Conservation (phyloP, 2,329 filamentous ascomycete species). For the Daldinia eschscholtzii region DNA sequence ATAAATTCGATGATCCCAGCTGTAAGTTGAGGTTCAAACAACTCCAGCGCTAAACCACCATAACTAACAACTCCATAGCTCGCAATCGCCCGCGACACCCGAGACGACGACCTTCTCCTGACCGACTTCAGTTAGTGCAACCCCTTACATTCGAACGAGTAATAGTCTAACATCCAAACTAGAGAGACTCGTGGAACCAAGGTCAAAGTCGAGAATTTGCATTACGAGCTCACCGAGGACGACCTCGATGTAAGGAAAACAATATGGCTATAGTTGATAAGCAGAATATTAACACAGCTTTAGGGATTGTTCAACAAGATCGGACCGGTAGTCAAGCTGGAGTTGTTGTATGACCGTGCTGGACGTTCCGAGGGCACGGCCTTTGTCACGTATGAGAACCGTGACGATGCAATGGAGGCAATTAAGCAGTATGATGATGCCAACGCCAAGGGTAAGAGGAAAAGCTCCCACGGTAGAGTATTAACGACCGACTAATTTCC, state of each 20-base stretch:
- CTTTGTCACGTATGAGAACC: constrained; percentile 81
- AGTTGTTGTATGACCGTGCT: constrained; percentile 85
- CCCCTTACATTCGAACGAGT: constrained; percentile 31
- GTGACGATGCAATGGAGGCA: constrained; percentile 79
- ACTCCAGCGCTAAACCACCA: neutral
- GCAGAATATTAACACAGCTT: constrained; percentile 46
- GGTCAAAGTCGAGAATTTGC: constrained; percentile 87
- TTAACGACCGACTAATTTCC: constrained; percentile 14
- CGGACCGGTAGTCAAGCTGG: constrained; percentile 76
- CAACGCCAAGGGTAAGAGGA: constrained; percentile 79
- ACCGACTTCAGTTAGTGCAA: constrained; percentile 45
- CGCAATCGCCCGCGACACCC: constrained; percentile 45
- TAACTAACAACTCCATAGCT: constrained; percentile 39
- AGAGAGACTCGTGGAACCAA: constrained; percentile 73
- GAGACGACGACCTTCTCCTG: constrained; percentile 58
- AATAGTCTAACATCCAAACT: constrained; percentile 31
- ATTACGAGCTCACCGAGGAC: constrained; percentile 89
- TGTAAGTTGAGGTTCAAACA: constrained; percentile 59
- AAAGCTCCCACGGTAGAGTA: neutral
- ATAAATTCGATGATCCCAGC: constrained; percentile 81
- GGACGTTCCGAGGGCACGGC: constrained; percentile 89
- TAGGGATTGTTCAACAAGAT: constrained; percentile 86
- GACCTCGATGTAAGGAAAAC: constrained; percentile 76
- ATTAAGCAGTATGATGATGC: constrained; percentile 87
- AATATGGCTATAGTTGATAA: neutral